Evolutionary conservation across 169 alveolate genomes (phyloP).

Genomic region (Cryptosporidium meleagridis): DNA sequence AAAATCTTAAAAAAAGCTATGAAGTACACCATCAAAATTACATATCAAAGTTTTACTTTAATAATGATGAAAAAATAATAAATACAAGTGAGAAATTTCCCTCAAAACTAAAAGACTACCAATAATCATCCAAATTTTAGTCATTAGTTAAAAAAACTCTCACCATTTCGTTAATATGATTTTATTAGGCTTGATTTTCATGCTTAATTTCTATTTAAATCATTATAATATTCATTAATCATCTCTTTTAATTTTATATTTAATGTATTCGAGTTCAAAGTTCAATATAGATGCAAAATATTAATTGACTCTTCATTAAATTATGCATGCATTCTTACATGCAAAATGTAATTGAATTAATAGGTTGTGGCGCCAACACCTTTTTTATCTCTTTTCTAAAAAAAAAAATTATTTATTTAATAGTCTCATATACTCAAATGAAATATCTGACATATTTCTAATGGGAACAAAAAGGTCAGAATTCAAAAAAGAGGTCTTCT

Average conservation of each 20-base stretch:
- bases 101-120: neutral
- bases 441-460: constrained; percentile 11
- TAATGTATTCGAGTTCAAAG: neutral
- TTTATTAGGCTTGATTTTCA: neutral
- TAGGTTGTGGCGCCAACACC: neutral
- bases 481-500: neutral
- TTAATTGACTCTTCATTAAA: too few species aligned
- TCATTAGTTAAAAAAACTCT: neutral
- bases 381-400: too few species aligned
- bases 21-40: neutral
- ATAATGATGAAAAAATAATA: too few species aligned
- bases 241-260: neutral
- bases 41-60: too few species aligned
- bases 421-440: constrained; percentile 36
- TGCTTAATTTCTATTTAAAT: neutral
- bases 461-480: neutral
- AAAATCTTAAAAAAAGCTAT: neutral
- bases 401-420: neutral
- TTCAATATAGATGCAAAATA: neutral
- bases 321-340: neutral
- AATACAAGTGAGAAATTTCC: too few species aligned
- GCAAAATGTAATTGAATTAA: too few species aligned
- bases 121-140: neutral
- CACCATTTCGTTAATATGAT: neutral
- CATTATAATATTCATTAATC: neutral